These are phyloP conservation scores for Cyberlindnera lachancei DNA, from an alignment of 805 yeast genomes.

Conservation along the genomic window DNA sequence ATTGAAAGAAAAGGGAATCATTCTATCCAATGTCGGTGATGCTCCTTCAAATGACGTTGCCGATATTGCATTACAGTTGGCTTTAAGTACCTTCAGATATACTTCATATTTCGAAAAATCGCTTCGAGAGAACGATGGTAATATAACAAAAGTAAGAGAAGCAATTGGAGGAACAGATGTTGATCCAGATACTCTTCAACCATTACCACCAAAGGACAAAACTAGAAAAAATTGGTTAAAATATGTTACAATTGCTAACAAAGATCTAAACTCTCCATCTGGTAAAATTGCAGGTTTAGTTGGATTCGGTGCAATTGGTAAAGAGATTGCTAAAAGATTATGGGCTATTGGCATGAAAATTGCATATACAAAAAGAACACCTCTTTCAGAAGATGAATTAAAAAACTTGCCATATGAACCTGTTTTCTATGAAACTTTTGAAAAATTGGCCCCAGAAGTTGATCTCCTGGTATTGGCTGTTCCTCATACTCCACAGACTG, in stretches of 20 bases:
- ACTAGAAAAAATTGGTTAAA: constrained; percentile 31
- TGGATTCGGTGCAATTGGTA: constrained; percentile 75
- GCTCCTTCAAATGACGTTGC: constrained; percentile 64
- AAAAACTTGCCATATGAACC: constrained; percentile 39
- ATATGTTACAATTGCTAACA: constrained; percentile 39
- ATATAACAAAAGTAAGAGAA: constrained; percentile 41
- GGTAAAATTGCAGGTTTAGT: constrained; percentile 55
- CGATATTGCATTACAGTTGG: constrained; percentile 55
- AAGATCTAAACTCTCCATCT: constrained; percentile 41
- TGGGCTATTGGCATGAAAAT: constrained; percentile 56
- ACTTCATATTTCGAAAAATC: constrained; percentile 39
- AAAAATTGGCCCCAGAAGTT: constrained; percentile 30
- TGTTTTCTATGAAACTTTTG: constrained; percentile 37
- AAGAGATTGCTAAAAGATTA: constrained; percentile 50
- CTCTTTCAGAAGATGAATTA: constrained; percentile 27
- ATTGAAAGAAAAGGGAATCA: constrained; percentile 39
- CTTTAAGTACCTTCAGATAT: constrained; percentile 54
- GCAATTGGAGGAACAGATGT: constrained; percentile 27
- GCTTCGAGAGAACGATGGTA: constrained; percentile 29
- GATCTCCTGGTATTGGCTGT: constrained; percentile 61
- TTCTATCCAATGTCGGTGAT: constrained; percentile 54
- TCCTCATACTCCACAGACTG: constrained; percentile 56
- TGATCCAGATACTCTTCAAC: constrained; percentile 26
- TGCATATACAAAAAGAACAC: constrained; percentile 50
- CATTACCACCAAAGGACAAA: constrained; percentile 18